A percentile compares a stretch with the other conserved stretches of the same genome.
phyloP scores from a whole-genome alignment of 305 asterid genomes.

The Fraxinus xanthoxyloides region DNA sequence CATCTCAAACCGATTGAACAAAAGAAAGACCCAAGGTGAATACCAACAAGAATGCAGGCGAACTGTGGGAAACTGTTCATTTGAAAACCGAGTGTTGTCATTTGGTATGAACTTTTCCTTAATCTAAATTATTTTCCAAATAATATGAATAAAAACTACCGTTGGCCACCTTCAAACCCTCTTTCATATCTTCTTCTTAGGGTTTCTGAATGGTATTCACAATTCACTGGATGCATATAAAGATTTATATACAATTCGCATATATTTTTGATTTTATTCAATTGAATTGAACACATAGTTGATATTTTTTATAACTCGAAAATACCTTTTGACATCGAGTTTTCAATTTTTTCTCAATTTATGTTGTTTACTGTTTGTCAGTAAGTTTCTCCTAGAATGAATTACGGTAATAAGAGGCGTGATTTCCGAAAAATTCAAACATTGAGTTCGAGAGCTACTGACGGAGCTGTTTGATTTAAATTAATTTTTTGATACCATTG shows the following conservation, averaged over 20 bases:
- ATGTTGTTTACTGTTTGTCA: not conserved
- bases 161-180: not conserved
- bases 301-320: not conserved
- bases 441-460: not conserved
- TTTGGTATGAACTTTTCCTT: not conserved
- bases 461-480: conserved; percentile 4
- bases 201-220: conserved; percentile 23
- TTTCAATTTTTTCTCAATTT: not conserved
- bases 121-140: not conserved
- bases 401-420: not conserved
- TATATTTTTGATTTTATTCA: not conserved
- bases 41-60: not conserved
- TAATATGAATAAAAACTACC: not conserved
- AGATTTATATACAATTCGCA: not conserved
- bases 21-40: not conserved
- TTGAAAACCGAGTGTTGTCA: not conserved
- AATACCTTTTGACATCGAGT: not conserved
- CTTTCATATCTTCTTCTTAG: conserved; percentile 8
- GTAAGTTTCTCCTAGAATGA: not conserved
- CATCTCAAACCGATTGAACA: not conserved
- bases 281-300: not conserved
- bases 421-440: not conserved
- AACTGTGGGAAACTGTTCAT: not conserved
- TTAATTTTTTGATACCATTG: not conserved
- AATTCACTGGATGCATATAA: conserved; percentile 16